phyloP scores from a whole-genome alignment of 208 protist species.

The Giardia muris region DNA sequence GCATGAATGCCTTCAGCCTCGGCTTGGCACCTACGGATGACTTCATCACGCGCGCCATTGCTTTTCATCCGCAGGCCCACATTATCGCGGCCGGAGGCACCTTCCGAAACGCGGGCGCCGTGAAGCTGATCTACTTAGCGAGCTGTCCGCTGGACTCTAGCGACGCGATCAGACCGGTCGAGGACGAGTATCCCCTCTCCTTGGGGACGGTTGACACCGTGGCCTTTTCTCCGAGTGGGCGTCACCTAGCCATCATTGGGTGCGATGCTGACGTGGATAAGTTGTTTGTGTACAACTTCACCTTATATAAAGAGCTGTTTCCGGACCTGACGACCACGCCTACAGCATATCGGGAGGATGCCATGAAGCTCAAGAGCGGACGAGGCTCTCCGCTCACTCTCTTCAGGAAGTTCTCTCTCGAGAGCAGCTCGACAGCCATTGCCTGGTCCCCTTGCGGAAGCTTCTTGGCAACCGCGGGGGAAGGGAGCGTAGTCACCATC shows the following conservation, averaged over 20 bases:
- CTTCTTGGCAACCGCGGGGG: neutral
- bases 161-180: neutral
- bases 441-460: neutral
- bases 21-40: neutral
- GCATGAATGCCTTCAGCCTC: neutral
- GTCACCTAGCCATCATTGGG: neutral
- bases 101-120: neutral
- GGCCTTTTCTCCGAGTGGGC: neutral
- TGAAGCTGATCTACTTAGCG: neutral
- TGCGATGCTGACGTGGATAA: neutral
- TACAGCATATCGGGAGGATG: neutral
- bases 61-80: neutral
- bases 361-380: neutral
- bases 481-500: neutral
- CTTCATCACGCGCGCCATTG: neutral
- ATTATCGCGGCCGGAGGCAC: neutral
- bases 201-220: neutral
- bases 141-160: neutral
- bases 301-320: neutral
- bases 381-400: neutral
- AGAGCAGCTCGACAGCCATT: neutral
- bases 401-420: neutral
- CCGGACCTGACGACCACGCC: neutral
- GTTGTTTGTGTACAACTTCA: neutral
- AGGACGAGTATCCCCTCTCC: neutral